Conservation (phyloP, 1,139 yeast species). For the Suhomyces ambrosiae region DNA sequence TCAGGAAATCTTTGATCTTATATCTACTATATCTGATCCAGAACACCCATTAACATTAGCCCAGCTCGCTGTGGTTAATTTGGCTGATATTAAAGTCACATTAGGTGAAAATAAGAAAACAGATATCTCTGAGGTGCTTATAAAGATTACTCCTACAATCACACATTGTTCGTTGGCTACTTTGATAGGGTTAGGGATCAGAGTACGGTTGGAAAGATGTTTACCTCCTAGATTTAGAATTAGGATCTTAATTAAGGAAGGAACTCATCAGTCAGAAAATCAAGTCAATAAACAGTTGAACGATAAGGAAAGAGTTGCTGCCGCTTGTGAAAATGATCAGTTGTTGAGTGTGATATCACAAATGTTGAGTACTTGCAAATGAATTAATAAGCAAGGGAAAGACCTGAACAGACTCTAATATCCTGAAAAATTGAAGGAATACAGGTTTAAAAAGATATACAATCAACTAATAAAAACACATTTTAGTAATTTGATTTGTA, state of each 20-base stretch:
- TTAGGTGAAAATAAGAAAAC: conserved; percentile 50
- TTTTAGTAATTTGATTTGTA: too few relatives aligned
- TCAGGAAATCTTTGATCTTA: conserved; percentile 59
- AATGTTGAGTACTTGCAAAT: conserved; percentile 82
- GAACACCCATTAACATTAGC: conserved; percentile 96
- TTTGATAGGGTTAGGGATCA: conserved; percentile 88
- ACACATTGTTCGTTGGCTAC: conserved; percentile 98
- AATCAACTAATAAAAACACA: neutral
- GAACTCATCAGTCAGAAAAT: conserved; percentile 92
- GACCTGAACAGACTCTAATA: too few relatives aligned
- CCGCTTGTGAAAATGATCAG: conserved; percentile 98
- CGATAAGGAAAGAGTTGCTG: conserved; percentile 97
- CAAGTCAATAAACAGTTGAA: conserved; percentile 96
- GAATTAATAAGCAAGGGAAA: conserved; percentile 4
- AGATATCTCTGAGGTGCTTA: conserved; percentile 72
- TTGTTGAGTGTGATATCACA: conserved; percentile 82
- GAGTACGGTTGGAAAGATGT: conserved; percentile 88
- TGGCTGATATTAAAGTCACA: conserved; percentile 72
- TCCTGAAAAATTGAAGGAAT: too few relatives aligned
- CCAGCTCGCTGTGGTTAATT: conserved; percentile 89
- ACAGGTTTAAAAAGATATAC: too few relatives aligned
- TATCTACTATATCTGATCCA: conserved; percentile 91
- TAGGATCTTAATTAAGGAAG: conserved; percentile 78
- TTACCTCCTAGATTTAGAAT: conserved; percentile 85
- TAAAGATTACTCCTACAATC: conserved; percentile 93